Evolutionary conservation across 768 basidiomycete genomes (phyloP), one percentile per base, ranked within the genome.

Genomic region (Leucosporidium yakuticum): DNA sequence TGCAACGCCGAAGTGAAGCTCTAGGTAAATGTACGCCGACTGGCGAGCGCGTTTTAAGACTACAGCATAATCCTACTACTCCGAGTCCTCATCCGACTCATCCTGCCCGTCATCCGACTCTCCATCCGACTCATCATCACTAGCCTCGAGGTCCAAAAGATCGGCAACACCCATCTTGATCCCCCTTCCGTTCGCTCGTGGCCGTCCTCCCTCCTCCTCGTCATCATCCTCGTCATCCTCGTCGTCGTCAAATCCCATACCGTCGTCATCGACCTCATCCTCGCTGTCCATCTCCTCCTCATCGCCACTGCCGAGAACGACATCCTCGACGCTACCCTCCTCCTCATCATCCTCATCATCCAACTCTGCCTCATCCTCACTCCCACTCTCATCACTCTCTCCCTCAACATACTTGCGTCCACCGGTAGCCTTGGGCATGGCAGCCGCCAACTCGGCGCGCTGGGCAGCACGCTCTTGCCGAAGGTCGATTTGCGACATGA

Each of bases 401-500:
- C 92, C 91, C 79, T 93, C 71, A 39, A 73, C 71, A 53, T 73
- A 73, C 89, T 31, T 88, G 85, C 90, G 90, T 67, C 82, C 79
- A 67, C 77, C 79, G 59, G 83, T 78, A 75, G 80, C 69, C 39
- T 73, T 71, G 21, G 17, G 12, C 29, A 23, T 15, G 0, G 2
- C 56, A 5, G 14, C 64, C 62, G 15, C 64, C 54, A 19, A 72
- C 65, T 19, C 64, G 59, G 53, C 64, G 23, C 34, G 39, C 29
- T 39, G 73, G 58, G 64, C 69, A 12, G 82, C 81, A 61, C 77
- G 76, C 78, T 34, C 89, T 85, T 70, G 72, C 27, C 94, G 85
- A 80, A 93, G 84, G 77, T 94, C 90, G 64, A 97, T 89, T 77
- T 98, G 96, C 0, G 91, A 88, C 59, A 97, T 83, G 29, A 96